A percentile compares a stretch with the other conserved stretches of the same genome.
Evolutionary conservation across 768 basidiomycete genomes (phyloP).

Genomic region (Dentipellis sp.): DNA sequence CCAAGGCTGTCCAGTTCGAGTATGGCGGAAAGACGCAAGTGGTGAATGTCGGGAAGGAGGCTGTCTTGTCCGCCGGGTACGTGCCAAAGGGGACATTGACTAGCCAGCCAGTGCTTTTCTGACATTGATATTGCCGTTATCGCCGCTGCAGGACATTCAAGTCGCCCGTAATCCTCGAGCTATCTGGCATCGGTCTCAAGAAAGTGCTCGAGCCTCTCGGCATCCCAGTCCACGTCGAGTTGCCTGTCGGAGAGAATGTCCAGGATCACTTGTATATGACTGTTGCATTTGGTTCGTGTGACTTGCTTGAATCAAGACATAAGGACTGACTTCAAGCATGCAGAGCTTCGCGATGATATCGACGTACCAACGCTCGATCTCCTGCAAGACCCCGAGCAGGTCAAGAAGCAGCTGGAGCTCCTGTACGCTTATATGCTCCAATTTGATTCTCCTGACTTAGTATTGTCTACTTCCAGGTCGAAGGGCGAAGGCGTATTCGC

Average conservation of each 20-base stretch:
- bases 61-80: constrained; percentile 12
- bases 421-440: not conserved
- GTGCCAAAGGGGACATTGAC: not conserved
- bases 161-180: constrained; percentile 13
- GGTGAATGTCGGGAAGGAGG: constrained; percentile 6
- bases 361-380: constrained; percentile 6
- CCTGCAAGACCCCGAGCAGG: constrained; percentile 1
- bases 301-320: not conserved
- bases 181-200: constrained; percentile 12
- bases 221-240: constrained; percentile 1
- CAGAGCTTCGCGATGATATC: constrained; percentile 9
- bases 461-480: too few relatives aligned
- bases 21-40: constrained; percentile 2
- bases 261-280: constrained; percentile 8
- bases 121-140: not conserved
- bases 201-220: constrained; percentile 4
- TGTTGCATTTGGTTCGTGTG: constrained; percentile 3
- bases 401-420: constrained; percentile 7
- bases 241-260: constrained; percentile 11
- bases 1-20: constrained; percentile 7
- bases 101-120: not conserved
- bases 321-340: not conserved
- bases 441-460: too few relatives aligned
- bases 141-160: not conserved
- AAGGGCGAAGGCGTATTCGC: not conserved